Percentiles rank a stretch among this genome's conserved stretches.
These are phyloP conservation scores for Primulina huaijiensis DNA, from an alignment of 257 asterid genomes.

Conservation along the genomic window DNA sequence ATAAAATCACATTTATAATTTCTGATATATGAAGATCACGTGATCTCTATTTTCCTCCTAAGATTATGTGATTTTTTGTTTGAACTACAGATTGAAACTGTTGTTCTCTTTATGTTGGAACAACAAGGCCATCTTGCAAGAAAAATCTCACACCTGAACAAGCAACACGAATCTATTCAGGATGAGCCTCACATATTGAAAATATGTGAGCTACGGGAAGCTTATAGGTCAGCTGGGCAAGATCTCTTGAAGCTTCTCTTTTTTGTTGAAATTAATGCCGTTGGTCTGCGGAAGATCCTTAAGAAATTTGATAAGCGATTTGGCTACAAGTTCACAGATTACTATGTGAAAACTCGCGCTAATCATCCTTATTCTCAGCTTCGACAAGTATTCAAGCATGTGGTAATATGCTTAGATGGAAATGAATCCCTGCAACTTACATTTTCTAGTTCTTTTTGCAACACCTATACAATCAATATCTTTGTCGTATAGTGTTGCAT, in stretches of 20 bases:
- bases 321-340: conserved; percentile 76
- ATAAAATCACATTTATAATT: no score
- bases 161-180: conserved; percentile 52
- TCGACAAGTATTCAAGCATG: conserved; percentile 83
- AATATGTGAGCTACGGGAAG: conserved; percentile 53
- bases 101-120: conserved; percentile 70
- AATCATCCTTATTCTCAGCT: conserved; percentile 94
- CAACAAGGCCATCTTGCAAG: conserved; percentile 78
- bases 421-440: background rate
- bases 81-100: conserved; percentile 68
- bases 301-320: conserved; percentile 91
- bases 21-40: no score
- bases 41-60: background rate
- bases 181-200: conserved; percentile 46
- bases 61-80: background rate
- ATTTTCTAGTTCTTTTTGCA: background rate
- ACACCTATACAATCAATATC: background rate
- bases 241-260: conserved; percentile 65
- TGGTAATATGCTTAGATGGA: conserved; percentile 41
- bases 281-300: conserved; percentile 79
- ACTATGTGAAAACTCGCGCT: conserved; percentile 88
- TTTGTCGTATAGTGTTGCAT: background rate
- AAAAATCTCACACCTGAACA: conserved; percentile 53
- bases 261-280: conserved; percentile 72
- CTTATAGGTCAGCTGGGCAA: conserved; percentile 64